Evolutionary conservation across 768 basidiomycete genomes (phyloP).

Genomic region (Exsudoporus frostii): DNA sequence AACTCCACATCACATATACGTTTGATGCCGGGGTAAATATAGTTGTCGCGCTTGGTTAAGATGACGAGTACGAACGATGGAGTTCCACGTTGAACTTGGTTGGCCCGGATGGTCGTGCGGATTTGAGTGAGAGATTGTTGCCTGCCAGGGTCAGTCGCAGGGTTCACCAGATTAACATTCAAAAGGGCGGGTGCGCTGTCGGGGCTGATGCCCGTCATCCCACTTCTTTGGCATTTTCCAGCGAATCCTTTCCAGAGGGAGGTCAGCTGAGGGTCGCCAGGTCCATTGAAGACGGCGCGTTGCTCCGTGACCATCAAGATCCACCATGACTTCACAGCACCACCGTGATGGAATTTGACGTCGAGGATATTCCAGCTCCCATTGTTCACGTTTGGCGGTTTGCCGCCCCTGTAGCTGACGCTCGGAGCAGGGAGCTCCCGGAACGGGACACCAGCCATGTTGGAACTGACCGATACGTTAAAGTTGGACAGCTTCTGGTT

Average conservation of each 20-base stretch:
- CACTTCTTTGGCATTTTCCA: conserved; percentile 53
- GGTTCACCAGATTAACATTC: conserved; percentile 18
- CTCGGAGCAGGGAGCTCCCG: conserved; percentile 61
- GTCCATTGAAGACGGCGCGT: conserved; percentile 34
- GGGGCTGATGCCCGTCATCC: conserved; percentile 60
- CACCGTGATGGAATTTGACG: conserved; percentile 63
- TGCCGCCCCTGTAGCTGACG: conserved; percentile 52
- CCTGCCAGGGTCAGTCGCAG: conserved; percentile 34
- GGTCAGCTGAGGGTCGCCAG: conserved; percentile 29
- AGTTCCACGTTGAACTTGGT: conserved; percentile 29
- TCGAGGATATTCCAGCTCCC: conserved; percentile 78
- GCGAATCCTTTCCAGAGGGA: conserved; percentile 51
- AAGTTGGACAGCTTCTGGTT: conserved; percentile 49
- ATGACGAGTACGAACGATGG: conserved; percentile 71
- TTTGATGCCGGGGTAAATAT: conserved; percentile 81
- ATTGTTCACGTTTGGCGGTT: conserved; percentile 42
- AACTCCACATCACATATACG: conserved; percentile 67
- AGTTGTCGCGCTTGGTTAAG: conserved; percentile 64
- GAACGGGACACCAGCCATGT: conserved; percentile 64
- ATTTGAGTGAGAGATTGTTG: conserved; percentile 40
- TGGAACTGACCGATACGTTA: conserved; percentile 47
- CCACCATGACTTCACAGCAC: conserved; percentile 55
- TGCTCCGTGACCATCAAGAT: conserved; percentile 63
- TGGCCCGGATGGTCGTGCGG: conserved; percentile 36
- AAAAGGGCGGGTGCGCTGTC: conserved; percentile 35